Base-by-base conservation (phyloP, 106 monocot species). In the Allium cepa region DNA sequence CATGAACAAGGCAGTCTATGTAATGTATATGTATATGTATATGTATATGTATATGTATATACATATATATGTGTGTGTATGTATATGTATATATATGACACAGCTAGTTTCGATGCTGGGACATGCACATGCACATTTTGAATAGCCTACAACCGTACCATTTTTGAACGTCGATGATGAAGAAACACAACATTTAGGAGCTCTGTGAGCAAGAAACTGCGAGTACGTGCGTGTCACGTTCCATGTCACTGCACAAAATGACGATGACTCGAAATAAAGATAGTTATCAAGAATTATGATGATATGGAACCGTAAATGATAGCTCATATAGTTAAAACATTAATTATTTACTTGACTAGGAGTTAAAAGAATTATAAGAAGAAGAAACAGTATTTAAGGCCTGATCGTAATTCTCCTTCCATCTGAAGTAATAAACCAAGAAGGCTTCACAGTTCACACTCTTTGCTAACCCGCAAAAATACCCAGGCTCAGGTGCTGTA, bases 361-460 rank as follows among this genome's bases (percentile, higher is more conserved):
- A 22, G 22, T 22, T 22, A 22, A 22, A 22, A 22, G 22, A 22
- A 22, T 22, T 22, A 2, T 3, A 5, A 36, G 36, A 36, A 36
- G 5, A 36, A 36, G 36, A 5, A 36, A 36, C 87, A 64, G n/a
- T 82, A 94, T 90, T 75, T 18, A 87, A 70, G 50, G 94, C 83
- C 69, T 90, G 94, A 10, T n/a, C n/a, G 94, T 94, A 12, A 82
- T 80, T 80, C 94, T 87, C 76, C 86, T 79, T 60, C 87, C 87
- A 82, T 94, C 94, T 9, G 52, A 49, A 11, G 94, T 68, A 14
- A 71, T 5, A 47, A 94, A 94, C 70, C 70, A 84, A 59, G 56
- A 90, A 12, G 90, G 79, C 12, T 67, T 72, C 62, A 79, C 94
- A 52, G 10, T 67, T 72, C 62, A 79, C 94, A 52, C 71, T 65